Percentiles rank a stretch among this genome's conserved stretches.
Conservation (phyloP, 768 basidiomycete species). For the Ramaria sp. region DNA sequence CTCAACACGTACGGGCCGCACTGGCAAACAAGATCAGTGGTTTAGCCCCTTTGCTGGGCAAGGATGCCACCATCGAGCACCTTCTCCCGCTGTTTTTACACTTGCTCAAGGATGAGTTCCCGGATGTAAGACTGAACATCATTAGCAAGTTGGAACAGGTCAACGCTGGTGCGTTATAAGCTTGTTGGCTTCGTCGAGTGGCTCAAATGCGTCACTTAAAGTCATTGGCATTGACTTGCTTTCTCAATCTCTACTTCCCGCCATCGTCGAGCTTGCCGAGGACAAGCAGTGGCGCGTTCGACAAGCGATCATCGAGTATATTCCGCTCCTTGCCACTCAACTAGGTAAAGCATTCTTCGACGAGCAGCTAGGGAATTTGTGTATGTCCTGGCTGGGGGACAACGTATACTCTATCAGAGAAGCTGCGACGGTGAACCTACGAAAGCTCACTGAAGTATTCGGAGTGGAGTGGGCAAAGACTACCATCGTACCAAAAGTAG, state of each 20-base stretch:
- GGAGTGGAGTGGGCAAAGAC: slow-evolving; percentile 95
- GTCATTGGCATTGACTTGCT: slow-evolving; percentile 97
- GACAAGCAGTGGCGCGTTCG: slow-evolving; percentile 99
- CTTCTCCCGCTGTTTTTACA: slow-evolving; percentile 95
- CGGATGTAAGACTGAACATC: slow-evolving; percentile 93
- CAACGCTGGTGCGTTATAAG: slow-evolving; percentile 60
- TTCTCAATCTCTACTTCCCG: slow-evolving; percentile 90
- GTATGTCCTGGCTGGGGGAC: slow-evolving; percentile 99
- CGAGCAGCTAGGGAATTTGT: slow-evolving; percentile 90
- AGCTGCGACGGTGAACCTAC: slow-evolving; percentile 93
- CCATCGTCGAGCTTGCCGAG: slow-evolving; percentile 95
- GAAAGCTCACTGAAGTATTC: slow-evolving; percentile 95
- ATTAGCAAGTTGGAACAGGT: slow-evolving; percentile 98
- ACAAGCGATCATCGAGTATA: slow-evolving; percentile 99
- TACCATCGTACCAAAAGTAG: slow-evolving; percentile 92
- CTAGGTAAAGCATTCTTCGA: slow-evolving; percentile 96
- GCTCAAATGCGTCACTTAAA: slow-evolving; percentile 21
- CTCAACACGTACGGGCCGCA: slow-evolving; percentile 95
- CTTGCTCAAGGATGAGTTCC: slow-evolving; percentile 96
- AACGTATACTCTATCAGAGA: slow-evolving; percentile 98
- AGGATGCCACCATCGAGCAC: slow-evolving; percentile 90
- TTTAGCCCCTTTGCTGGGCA: slow-evolving; percentile 86
- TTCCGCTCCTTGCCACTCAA: slow-evolving; percentile 97
- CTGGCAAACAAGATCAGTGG: slow-evolving; percentile 95
- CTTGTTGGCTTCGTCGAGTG: slow-evolving; percentile 8